Percentiles rank a stretch among this genome's conserved stretches.
phyloP scores from a whole-genome alignment of 495 filamentous ascomycete genomes.

The Extremus antarcticus region DNA sequence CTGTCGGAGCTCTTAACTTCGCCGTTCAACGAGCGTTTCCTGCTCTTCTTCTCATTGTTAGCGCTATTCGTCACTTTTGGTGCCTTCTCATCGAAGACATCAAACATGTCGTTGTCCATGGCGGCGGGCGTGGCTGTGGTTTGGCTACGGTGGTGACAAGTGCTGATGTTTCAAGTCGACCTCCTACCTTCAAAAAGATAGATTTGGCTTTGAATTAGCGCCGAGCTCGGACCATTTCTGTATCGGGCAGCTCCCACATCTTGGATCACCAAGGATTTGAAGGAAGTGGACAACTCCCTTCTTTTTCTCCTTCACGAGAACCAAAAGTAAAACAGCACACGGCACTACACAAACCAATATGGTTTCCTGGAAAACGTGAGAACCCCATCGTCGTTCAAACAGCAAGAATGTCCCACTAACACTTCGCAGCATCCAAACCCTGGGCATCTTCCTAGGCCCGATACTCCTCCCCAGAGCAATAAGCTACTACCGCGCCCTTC shows the following conservation, averaged over 20 bases:
- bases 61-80: constrained; percentile 1
- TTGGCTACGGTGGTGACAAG: too few relatives aligned
- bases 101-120: constrained; percentile 30
- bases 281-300: too few relatives aligned
- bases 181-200: too few relatives aligned
- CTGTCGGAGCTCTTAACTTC: constrained; percentile 48
- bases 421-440: constrained; percentile 22
- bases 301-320: too few relatives aligned
- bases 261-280: too few relatives aligned
- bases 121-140: not conserved
- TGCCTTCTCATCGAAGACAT: constrained; percentile 28
- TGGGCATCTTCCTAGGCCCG: constrained; percentile 80
- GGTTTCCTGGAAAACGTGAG: constrained; percentile 17
- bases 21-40: constrained; percentile 61
- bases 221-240: not conserved
- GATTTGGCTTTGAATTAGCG: not conserved
- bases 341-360: constrained; percentile 1
- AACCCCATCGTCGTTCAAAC: not conserved
- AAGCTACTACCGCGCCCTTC: constrained; percentile 54
- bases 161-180: too few relatives aligned
- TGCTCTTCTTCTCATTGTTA: constrained; percentile 28
- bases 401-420: not conserved
- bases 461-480: constrained; percentile 64
- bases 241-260: not conserved
- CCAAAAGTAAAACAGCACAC: too few relatives aligned